Evolutionary conservation across 2,329 filamentous ascomycete species (phyloP).

Genomic region (Apiospora hydei): DNA sequence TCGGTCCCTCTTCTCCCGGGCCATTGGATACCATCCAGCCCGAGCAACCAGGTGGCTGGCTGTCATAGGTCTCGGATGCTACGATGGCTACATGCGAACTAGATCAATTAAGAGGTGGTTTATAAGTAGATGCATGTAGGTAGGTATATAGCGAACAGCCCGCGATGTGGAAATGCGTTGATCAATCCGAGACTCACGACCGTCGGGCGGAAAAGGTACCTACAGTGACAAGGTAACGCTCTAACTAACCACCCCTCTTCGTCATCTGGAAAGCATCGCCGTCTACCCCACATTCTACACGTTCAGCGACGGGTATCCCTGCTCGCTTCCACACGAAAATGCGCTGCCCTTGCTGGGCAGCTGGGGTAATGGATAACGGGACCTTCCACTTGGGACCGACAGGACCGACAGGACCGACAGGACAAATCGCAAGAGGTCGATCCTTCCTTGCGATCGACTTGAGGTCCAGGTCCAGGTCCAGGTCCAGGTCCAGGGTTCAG

Average conservation of each 20-base stretch:
- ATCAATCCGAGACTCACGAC: neutral
- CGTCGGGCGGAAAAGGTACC: neutral
- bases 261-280: constrained; percentile 14
- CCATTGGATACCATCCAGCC: neutral
- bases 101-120: neutral
- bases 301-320: constrained; percentile 13
- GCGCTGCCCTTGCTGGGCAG: neutral
- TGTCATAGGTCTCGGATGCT: neutral
- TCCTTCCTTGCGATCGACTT: neutral
- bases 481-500: constrained; percentile 8
- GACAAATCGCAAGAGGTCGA: neutral
- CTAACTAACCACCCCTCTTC: neutral
- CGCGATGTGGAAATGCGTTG: neutral
- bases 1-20: constrained; percentile 4
- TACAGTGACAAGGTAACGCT: neutral
- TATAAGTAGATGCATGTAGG: neutral
- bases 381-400: constrained; percentile 23
- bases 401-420: constrained; percentile 14
- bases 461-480: constrained; percentile 2
- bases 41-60: neutral
- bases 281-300: constrained; percentile 19
- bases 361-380: constrained; percentile 14
- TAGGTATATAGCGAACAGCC: neutral
- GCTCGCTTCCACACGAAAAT: constrained; percentile 5
- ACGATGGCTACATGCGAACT: neutral